Evolutionary conservation across 2,329 filamentous ascomycete genomes (phyloP).

Genomic region (Cladosporium sp.): DNA sequence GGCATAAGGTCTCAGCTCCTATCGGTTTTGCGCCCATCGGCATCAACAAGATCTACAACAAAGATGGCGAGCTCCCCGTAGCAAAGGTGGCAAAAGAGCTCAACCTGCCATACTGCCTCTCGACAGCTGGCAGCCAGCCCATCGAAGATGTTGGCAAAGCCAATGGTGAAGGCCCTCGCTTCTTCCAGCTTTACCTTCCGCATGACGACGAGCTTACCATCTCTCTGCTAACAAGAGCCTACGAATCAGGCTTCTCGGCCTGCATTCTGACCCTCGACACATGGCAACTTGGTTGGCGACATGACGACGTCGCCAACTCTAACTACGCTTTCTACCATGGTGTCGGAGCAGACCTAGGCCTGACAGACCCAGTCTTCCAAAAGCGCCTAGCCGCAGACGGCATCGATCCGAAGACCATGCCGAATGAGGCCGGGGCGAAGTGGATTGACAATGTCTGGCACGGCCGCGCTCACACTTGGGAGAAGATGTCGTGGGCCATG

Average conservation of each 20-base stretch:
- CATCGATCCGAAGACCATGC: conserved; percentile 51
- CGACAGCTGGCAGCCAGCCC: conserved; percentile 51
- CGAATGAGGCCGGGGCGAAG: conserved; percentile 52
- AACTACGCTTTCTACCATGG: conserved; percentile 64
- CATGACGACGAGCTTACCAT: conserved; percentile 58
- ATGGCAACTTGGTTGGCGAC: conserved; percentile 60
- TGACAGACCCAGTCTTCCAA: conserved; percentile 58
- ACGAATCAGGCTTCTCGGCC: conserved; percentile 52
- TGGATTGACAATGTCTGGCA: conserved; percentile 66
- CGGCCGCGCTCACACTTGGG: conserved; percentile 60
- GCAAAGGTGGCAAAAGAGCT: conserved; percentile 58
- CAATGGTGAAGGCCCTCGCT: conserved; percentile 51
- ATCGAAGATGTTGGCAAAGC: conserved; percentile 57
- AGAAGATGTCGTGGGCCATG: conserved; percentile 62
- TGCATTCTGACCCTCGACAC: conserved; percentile 61
- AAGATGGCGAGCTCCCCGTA: conserved; percentile 54
- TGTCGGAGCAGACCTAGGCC: conserved; percentile 54
- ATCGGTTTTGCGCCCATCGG: conserved; percentile 63
- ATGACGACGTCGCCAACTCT: conserved; percentile 52
- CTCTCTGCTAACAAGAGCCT: conserved; percentile 53
- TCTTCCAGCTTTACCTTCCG: conserved; percentile 62
- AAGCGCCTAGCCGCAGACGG: conserved; percentile 47
- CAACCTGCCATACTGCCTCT: conserved; percentile 56
- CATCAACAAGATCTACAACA: conserved; percentile 63
- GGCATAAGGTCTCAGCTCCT: conserved; percentile 55